phyloP scores from a whole-genome alignment of 305 asterid genomes.

The Fraxinus sp. region DNA sequence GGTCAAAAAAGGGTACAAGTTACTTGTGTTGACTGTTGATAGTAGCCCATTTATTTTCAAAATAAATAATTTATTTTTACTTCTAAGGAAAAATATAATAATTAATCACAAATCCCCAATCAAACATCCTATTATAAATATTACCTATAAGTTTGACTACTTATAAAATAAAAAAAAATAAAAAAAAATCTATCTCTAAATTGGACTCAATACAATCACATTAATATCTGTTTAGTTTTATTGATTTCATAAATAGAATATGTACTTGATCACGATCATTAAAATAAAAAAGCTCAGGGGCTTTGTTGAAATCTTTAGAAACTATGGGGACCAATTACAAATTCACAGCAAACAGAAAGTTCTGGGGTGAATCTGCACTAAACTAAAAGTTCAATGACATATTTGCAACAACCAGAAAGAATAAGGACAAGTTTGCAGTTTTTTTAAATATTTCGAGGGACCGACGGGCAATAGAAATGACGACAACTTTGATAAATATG shows the following conservation, averaged over 20 bases:
- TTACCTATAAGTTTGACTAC: no score
- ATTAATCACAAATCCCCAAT: not conserved
- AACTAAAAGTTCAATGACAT: not conserved
- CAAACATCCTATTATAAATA: not conserved
- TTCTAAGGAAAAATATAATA: not conserved
- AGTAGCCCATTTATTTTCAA: not conserved
- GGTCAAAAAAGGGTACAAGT: not conserved
- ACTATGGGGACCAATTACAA: not conserved
- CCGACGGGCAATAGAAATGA: not conserved
- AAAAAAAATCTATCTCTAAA: no score
- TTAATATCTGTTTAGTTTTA: not conserved
- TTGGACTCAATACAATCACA: no score
- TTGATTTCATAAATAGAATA: not conserved
- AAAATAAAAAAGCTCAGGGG: not conserved
- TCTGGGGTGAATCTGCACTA: not conserved
- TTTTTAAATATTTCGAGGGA: not conserved
- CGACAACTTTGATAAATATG: not conserved
- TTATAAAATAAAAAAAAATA: no score
- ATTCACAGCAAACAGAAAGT: not conserved
- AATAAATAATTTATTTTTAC: not conserved
- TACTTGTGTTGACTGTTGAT: not conserved
- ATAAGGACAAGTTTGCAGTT: not conserved
- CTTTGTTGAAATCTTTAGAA: not conserved
- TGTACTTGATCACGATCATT: not conserved
- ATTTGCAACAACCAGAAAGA: not conserved